Evolutionary conservation across 441 rosid species (phyloP).

Genomic region (Sinapis alba): DNA sequence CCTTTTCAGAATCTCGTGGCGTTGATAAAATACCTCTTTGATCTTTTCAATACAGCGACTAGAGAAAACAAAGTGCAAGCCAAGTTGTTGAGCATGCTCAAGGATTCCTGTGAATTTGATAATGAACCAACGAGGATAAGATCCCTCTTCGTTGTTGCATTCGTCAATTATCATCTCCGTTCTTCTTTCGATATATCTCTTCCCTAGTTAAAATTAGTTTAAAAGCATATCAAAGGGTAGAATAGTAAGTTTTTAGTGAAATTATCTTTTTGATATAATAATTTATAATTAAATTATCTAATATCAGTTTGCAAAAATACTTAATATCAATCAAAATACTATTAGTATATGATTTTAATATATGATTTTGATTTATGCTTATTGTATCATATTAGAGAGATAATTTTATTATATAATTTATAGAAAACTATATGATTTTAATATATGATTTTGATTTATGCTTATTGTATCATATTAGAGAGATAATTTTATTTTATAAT

Average conservation of each 20-base stretch:
- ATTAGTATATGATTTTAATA: not conserved
- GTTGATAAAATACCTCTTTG: constrained; percentile 34
- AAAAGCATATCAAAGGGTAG: not conserved
- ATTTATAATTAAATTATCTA: not conserved
- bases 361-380: not conserved
- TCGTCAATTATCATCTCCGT: constrained; percentile 39
- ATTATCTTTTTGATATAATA: not conserved
- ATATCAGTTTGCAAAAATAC: not conserved
- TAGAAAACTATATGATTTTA: not conserved
- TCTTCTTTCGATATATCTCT: constrained; percentile 42
- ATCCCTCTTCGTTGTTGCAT: not conserved
- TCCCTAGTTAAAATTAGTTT: constrained; percentile 31
- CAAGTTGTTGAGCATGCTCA: constrained; percentile 46
- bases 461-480: not conserved
- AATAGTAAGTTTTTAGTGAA: not conserved
- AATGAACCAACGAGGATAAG: constrained; percentile 54
- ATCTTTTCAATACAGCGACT: constrained; percentile 2
- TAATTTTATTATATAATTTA: not conserved
- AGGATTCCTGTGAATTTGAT: constrained; percentile 53
- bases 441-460: not conserved
- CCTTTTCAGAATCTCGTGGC: constrained; percentile 47
- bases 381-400: not conserved
- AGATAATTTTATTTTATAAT: not conserved
- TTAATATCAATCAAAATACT: not conserved
- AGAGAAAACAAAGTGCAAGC: constrained; percentile 41